These are phyloP conservation scores for Scedosporium apiospermum DNA, from an alignment of 2,329 filamentous ascomycete genomes.

Conservation along the genomic window DNA sequence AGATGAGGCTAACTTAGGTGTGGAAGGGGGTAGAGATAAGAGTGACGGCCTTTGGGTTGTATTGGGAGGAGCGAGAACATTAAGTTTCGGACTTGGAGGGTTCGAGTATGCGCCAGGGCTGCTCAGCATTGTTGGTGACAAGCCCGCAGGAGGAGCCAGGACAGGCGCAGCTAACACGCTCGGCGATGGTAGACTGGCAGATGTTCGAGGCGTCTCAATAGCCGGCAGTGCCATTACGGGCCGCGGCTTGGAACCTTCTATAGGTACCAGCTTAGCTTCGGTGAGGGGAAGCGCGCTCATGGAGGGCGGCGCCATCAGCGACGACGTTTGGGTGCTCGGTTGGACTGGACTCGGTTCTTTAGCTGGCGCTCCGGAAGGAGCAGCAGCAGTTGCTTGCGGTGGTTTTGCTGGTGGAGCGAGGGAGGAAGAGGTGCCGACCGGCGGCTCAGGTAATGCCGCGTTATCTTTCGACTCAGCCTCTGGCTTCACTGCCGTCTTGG, in stretches of 20 bases:
- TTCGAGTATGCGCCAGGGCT: conserved; percentile 7
- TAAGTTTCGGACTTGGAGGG: conserved; percentile 28
- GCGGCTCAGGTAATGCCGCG: not conserved
- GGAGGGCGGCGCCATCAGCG: conserved; percentile 8
- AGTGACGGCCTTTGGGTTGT: conserved; percentile 26
- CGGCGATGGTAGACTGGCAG: conserved; percentile 13
- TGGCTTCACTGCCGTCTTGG: not conserved
- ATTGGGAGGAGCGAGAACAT: conserved; percentile 35
- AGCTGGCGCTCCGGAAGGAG: not conserved
- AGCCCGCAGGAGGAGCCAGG: conserved; percentile 24
- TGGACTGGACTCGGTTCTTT: not conserved
- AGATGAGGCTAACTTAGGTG: not conserved
- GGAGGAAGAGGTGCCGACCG: not conserved
- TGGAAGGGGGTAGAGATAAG: conserved; percentile 22
- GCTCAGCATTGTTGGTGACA: conserved; percentile 15
- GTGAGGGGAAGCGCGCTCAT: not conserved
- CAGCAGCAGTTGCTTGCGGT: not conserved
- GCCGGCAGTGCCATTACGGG: conserved; percentile 1
- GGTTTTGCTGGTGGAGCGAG: not conserved
- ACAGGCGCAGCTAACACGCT: conserved; percentile 27
- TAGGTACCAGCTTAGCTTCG: not conserved
- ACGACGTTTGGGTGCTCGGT: not conserved
- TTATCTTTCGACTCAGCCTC: not conserved
- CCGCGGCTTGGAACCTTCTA: conserved; percentile 3
- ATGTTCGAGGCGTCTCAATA: conserved; percentile 2